Base-by-base conservation (phyloP, 2,329 filamentous ascomycete genomes). In the Hawksworthiomyces lignivorus region DNA sequence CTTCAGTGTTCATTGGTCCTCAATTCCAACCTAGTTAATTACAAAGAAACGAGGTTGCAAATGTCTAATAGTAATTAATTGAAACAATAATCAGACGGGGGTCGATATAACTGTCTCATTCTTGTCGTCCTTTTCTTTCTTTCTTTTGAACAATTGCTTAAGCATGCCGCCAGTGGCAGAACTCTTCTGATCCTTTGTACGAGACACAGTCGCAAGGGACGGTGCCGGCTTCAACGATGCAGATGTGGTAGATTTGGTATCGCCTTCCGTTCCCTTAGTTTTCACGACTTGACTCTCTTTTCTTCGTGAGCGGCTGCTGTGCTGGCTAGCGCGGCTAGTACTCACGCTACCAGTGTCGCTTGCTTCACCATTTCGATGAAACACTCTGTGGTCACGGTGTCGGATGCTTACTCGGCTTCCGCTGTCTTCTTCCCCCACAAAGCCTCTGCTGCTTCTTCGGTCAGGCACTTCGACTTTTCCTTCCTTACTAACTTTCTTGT, bases 111-210 rank as follows among this genome's bases (percentile, higher is more conserved):
- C n/a, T n/a, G n/a, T n/a, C n/a, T 24, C n/a, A 26, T 57, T 55
- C 36, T 59, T 59, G 42, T 63, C 62, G 28, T 67, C 66, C 53
- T 59, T 64, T 18, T 68, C 63, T 57, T 72, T 72, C 60, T 73
- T 76, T 60, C 65, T 71, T 63, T 72, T 74, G 54, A 80, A 78
- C 44, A 79, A 49, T 3, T 66, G 60, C 62, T 77, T 78, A 48
- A 80, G 65, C 72, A 78, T 73, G 53, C 69, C 77, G 30, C 33
- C 26, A 10, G 41, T 22, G 4, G 29, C 12, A 7, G 19, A 15
- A n/a, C 14, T 31, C 29, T 31, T 31, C 11, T 14, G 7, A n/a
- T 31, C 29, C 29, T n/a, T 31, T 8, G 8, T 26, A 12, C 24
- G 24, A 8, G 24, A 8, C 12, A 12, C 12, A 12, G 8, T 12